phyloP scores from a whole-genome alignment of 176 grass and related monocot genomes.

The Bonia amplexicaulis region DNA sequence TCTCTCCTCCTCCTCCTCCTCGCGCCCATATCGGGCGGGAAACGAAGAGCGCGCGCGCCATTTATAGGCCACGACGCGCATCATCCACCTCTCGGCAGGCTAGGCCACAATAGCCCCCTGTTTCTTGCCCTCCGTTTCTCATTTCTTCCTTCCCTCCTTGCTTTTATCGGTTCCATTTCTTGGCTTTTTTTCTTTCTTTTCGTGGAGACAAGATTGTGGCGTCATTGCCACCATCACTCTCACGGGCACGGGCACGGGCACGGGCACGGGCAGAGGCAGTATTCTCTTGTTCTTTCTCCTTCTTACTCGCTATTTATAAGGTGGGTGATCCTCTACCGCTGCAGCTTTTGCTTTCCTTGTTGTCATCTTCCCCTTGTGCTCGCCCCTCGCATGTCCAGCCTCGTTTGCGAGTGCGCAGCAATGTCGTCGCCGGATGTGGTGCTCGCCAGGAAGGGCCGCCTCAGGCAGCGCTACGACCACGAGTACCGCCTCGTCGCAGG shows the following conservation, averaged over 20 bases:
- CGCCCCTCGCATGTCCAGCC: not conserved
- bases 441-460: constrained; percentile 56
- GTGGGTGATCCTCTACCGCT: constrained; percentile 1
- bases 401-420: not conserved
- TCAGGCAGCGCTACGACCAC: constrained; percentile 63
- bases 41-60: constrained; percentile 4
- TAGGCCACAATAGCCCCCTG: not conserved
- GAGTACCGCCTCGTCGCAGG: constrained; percentile 69
- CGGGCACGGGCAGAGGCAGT: not conserved
- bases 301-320: not conserved
- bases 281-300: not conserved
- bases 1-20: not conserved
- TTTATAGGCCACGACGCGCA: constrained; percentile 25
- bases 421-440: constrained; percentile 23
- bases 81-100: not conserved
- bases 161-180: not conserved
- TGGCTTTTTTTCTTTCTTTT: not conserved
- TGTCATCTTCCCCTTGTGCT: not conserved
- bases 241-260: too few species aligned
- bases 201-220: constrained; percentile 28
- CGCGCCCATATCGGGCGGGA: constrained; percentile 7
- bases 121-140: not conserved
- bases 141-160: not conserved
- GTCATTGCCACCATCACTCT: constrained; percentile 12
- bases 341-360: not conserved